phyloP scores from a whole-genome alignment of 768 basidiomycete species.

The Mycena albidolilacea region DNA sequence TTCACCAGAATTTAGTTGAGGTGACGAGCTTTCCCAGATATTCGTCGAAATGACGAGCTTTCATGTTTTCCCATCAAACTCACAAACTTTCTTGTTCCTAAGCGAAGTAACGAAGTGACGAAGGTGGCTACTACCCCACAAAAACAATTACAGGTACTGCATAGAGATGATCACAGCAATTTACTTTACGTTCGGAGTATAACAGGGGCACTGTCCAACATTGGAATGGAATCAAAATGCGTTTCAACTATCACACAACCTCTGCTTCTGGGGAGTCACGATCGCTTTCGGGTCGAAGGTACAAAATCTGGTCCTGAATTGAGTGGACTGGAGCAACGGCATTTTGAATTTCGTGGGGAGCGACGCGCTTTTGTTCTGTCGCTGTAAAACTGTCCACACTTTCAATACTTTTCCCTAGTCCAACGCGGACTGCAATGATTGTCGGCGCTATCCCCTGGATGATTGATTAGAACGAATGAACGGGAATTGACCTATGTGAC shows the following conservation, averaged over 20 bases:
- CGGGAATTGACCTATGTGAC: neutral
- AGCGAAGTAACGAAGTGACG: too few relatives aligned
- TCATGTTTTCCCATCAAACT: too few relatives aligned
- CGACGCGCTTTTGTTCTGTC: neutral
- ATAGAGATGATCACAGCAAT: too few relatives aligned
- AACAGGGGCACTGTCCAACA: too few relatives aligned
- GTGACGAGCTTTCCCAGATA: too few relatives aligned
- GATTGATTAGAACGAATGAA: neutral
- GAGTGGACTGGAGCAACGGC: neutral
- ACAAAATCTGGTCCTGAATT: constrained; percentile 5
- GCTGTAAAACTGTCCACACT: constrained; percentile 16
- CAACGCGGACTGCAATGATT: constrained; percentile 22
- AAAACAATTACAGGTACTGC: too few relatives aligned
- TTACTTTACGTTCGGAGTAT: too few relatives aligned
- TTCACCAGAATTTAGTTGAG: too few relatives aligned
- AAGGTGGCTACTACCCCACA: too few relatives aligned
- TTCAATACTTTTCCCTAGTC: constrained; percentile 19
- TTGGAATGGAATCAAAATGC: too few relatives aligned
- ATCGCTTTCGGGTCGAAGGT: constrained; percentile 15
- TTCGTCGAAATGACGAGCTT: too few relatives aligned
- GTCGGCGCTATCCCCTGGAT: constrained; percentile 25
- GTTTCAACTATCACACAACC: constrained; percentile 4
- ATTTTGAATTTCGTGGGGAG: neutral
- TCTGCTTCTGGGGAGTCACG: neutral
- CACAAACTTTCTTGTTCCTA: too few relatives aligned